Evolutionary conservation across 2,329 filamentous ascomycete genomes (phyloP).

Genomic region (Colletotrichum tofieldiae): DNA sequence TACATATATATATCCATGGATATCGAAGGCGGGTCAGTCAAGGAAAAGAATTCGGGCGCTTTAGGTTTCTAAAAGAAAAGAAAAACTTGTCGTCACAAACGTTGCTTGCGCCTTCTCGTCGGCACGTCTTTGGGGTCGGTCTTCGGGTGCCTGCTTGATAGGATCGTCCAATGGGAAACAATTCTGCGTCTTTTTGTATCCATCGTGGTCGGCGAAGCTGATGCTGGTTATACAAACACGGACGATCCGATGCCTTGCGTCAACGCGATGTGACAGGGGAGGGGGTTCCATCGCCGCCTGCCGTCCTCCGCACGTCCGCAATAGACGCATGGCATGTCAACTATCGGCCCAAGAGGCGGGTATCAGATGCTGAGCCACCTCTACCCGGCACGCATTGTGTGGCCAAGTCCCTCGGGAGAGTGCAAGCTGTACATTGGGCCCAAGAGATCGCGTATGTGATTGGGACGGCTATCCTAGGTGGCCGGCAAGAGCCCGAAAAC

Average conservation of each 20-base stretch:
- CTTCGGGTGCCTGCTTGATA: background rate
- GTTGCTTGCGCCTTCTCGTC: background rate
- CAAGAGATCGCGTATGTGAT: background rate
- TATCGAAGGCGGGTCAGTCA: background rate
- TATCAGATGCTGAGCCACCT: too few species aligned
- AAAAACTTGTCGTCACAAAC: background rate
- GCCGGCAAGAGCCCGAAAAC: background rate
- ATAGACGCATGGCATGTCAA: background rate
- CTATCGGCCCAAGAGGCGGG: background rate
- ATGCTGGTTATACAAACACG: background rate
- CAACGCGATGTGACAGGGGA: too few species aligned
- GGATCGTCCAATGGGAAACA: too few species aligned
- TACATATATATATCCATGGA: constrained; percentile 1
- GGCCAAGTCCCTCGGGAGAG: too few species aligned
- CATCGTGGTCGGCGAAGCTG: background rate
- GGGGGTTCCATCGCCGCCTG: background rate
- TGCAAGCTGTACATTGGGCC: too few species aligned
- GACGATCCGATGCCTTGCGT: background rate
- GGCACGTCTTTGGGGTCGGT: background rate
- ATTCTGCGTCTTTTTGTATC: background rate
- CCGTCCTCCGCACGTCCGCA: background rate
- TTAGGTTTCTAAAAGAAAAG: background rate
- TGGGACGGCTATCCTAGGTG: background rate
- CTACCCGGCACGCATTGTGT: too few species aligned
- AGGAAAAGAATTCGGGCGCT: background rate